Conservation (phyloP, 345 rosid genomes). For the Diplotaxis tenuifolia region DNA sequence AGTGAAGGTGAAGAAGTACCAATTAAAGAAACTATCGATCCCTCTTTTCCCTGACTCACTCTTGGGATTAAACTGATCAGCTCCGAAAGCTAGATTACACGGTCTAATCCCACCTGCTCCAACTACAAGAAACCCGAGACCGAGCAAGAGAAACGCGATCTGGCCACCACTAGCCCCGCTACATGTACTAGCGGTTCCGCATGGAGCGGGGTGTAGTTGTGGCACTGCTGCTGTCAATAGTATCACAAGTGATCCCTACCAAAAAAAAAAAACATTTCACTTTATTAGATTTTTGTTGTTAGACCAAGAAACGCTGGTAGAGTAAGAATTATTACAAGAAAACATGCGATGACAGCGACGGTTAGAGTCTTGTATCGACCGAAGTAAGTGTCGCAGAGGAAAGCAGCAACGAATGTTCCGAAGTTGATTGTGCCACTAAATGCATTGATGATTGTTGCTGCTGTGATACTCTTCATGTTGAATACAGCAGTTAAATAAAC, state of each 20-base stretch:
- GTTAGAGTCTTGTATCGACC: constrained; percentile 74
- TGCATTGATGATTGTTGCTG: constrained; percentile 69
- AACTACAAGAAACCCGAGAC: constrained; percentile 52
- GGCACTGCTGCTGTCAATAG: constrained; percentile 60
- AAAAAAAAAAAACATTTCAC: background rate
- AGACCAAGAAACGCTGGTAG: background rate
- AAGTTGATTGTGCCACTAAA: constrained; percentile 72
- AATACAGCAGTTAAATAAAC: constrained; percentile 74
- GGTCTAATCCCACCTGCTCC: constrained; percentile 86
- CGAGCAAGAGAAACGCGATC: constrained; percentile 51
- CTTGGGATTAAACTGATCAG: constrained; percentile 71
- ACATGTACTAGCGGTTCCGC: constrained; percentile 41
- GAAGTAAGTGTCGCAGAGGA: constrained; percentile 68
- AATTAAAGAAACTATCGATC: constrained; percentile 73
- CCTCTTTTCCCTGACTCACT: constrained; percentile 71
- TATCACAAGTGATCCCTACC: constrained; percentile 58
- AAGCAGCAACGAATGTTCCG: constrained; percentile 72
- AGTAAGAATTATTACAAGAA: constrained; percentile 45
- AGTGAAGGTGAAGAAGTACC: constrained; percentile 83
- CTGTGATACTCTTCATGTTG: constrained; percentile 65
- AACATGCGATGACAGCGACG: constrained; percentile 62
- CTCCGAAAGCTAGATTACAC: constrained; percentile 75
- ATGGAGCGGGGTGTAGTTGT: constrained; percentile 53
- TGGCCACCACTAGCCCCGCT: constrained; percentile 58
- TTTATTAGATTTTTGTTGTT: background rate